Conservation (phyloP, 306 rosid genomes). For the Dryas octopetala region DNA sequence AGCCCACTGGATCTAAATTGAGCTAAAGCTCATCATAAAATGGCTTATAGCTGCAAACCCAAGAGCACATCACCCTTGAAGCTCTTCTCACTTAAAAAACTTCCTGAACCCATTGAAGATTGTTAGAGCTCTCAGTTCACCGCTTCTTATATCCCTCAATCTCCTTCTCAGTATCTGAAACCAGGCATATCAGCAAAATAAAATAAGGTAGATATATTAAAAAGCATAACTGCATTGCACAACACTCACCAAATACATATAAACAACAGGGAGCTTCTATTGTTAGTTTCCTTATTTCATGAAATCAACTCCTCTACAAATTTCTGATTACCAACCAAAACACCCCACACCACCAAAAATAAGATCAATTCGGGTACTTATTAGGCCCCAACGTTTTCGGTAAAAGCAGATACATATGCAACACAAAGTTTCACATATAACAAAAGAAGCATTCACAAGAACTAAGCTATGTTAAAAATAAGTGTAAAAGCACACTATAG, state of each 20-base stretch:
- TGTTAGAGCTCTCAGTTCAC: conserved; percentile 74
- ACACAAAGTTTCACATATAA: neutral
- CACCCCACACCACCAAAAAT: too few relatives aligned
- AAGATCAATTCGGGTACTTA: neutral
- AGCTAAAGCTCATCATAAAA: conserved; percentile 4
- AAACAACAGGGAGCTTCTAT: too few relatives aligned
- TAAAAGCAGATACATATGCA: neutral
- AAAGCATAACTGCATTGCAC: neutral
- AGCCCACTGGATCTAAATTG: neutral
- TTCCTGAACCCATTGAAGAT: conserved; percentile 72
- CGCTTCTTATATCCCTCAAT: conserved; percentile 75
- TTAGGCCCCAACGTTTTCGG: neutral
- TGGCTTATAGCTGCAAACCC: conserved; percentile 3
- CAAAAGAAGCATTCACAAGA: conserved; percentile 3
- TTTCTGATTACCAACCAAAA: neutral
- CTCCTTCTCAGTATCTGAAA: conserved; percentile 78
- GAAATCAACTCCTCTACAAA: neutral
- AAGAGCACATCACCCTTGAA: neutral
- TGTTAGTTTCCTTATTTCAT: neutral
- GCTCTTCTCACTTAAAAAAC: conserved; percentile 53
- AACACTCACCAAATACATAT: neutral
- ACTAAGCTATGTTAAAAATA: conserved; percentile 9
- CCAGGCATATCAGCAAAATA: conserved; percentile 6
- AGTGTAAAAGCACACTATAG: conserved; percentile 1
- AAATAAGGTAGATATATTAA: neutral